Percentiles rank a stretch among this genome's conserved stretches.
Evolutionary conservation across 2,329 filamentous ascomycete genomes (phyloP).

Genomic region (Ceratocystis eucalypticola): DNA sequence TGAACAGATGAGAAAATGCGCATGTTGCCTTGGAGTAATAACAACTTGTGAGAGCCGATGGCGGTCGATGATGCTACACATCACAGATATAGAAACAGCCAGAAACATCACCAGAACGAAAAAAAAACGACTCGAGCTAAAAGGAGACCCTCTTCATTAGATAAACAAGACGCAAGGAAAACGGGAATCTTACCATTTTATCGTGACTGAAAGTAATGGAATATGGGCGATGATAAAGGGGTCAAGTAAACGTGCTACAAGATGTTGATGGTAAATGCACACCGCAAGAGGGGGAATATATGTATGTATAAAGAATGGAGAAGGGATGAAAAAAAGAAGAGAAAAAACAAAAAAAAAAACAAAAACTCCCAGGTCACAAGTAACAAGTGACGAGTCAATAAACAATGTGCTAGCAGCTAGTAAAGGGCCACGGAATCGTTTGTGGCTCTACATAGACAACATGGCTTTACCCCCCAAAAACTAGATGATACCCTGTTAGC

Average conservation of each 20-base stretch:
- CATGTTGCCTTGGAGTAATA: not conserved
- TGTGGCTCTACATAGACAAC: no score
- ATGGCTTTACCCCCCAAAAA: not conserved
- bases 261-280: not conserved
- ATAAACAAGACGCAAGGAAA: not conserved
- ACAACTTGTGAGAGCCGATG: not conserved
- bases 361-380: not conserved
- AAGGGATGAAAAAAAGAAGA: not conserved
- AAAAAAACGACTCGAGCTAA: not conserved
- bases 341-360: not conserved
- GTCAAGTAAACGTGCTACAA: not conserved
- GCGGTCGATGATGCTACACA: not conserved
- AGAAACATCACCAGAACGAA: not conserved
- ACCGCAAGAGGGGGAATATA: not conserved
- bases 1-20: not conserved
- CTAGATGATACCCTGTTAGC: not conserved
- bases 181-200: slow-evolving; percentile 1
- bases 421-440: not conserved
- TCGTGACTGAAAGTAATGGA: not conserved
- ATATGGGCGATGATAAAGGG: not conserved
- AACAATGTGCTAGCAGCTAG: not conserved
- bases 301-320: not conserved
- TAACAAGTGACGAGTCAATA: slow-evolving; percentile 1
- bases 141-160: not conserved
- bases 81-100: not conserved